Percentiles rank a stretch among this genome's conserved stretches.
Conservation (phyloP, 805 yeast species). For the Myxozyma neotropica region DNA sequence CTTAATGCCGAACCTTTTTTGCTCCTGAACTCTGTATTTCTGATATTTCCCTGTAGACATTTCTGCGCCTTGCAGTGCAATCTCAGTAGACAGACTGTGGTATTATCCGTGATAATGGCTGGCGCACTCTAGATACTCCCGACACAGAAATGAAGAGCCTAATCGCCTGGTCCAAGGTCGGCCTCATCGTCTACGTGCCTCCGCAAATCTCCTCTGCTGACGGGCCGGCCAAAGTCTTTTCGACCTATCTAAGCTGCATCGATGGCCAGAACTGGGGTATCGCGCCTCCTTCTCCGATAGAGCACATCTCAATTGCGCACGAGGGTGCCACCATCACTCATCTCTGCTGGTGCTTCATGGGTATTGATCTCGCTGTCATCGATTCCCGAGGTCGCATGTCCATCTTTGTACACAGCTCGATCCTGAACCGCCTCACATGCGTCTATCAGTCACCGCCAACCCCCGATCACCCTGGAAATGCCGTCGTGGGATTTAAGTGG, state of each 20-base stretch:
- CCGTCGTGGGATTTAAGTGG: slow-evolving; percentile 65
- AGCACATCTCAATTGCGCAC: slow-evolving; percentile 32
- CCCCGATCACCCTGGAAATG: slow-evolving; percentile 32
- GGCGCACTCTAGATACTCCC: no score
- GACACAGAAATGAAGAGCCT: not conserved
- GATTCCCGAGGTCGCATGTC: slow-evolving; percentile 72
- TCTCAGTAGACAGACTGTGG: no score
- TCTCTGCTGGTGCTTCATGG: slow-evolving; percentile 75
- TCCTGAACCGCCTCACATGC: slow-evolving; percentile 38
- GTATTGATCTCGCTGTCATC: slow-evolving; percentile 78
- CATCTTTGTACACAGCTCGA: slow-evolving; percentile 45
- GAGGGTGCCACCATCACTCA: slow-evolving; percentile 36
- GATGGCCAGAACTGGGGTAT: slow-evolving; percentile 77
- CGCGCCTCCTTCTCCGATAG: slow-evolving; percentile 47
- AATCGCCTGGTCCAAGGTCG: slow-evolving; percentile 35
- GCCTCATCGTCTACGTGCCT: slow-evolving; percentile 32
- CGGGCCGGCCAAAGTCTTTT: slow-evolving; percentile 9
- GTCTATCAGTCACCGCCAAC: slow-evolving; percentile 31
- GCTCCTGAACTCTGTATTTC: no score
- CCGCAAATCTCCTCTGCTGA: not conserved
- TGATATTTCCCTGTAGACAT: no score
- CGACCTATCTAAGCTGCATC: slow-evolving; percentile 56
- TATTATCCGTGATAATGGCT: no score
- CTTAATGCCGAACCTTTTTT: slow-evolving; percentile 7
- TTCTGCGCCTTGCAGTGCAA: no score